These are phyloP conservation scores for Sungouiozyma intestinalis DNA, from an alignment of 805 yeast genomes.

Conservation along the genomic window DNA sequence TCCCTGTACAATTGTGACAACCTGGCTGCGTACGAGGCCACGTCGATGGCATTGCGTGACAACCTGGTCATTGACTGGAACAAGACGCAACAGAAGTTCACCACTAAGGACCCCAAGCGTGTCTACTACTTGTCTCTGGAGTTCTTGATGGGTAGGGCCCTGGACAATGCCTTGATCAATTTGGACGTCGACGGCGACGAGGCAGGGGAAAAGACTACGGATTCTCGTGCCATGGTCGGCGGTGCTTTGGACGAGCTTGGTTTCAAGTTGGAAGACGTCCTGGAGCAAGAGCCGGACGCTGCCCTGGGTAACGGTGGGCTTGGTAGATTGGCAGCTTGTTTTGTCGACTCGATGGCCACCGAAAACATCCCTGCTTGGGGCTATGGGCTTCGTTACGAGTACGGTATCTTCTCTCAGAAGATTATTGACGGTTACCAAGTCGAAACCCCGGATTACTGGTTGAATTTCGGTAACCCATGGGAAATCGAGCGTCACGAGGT, in stretches of 20 bases:
- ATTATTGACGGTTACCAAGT: constrained; percentile 90
- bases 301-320: constrained; percentile 93
- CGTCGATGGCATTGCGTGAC: constrained; percentile 70
- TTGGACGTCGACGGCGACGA: constrained; percentile 35
- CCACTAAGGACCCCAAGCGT: constrained; percentile 72
- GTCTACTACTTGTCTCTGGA: constrained; percentile 81
- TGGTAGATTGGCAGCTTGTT: constrained; percentile 91
- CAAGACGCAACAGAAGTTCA: constrained; percentile 83
- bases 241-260: constrained; percentile 64
- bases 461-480: constrained; percentile 85
- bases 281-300: constrained; percentile 85
- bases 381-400: constrained; percentile 84
- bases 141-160: constrained; percentile 88
- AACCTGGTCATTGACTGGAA: constrained; percentile 81
- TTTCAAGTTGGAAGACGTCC: constrained; percentile 74
- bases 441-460: constrained; percentile 92
- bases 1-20: constrained; percentile 87
- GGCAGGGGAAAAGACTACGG: constrained; percentile 6
- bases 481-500: constrained; percentile 81
- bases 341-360: constrained; percentile 78
- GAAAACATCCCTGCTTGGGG: constrained; percentile 94
- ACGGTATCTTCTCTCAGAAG: constrained; percentile 86
- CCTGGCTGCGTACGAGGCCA: constrained; percentile 86
- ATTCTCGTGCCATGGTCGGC: constrained; percentile 42
- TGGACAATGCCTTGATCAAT: constrained; percentile 88